phyloP scores from a whole-genome alignment of 169 alveolate genomes.

The Eimeria sp. region DNA sequence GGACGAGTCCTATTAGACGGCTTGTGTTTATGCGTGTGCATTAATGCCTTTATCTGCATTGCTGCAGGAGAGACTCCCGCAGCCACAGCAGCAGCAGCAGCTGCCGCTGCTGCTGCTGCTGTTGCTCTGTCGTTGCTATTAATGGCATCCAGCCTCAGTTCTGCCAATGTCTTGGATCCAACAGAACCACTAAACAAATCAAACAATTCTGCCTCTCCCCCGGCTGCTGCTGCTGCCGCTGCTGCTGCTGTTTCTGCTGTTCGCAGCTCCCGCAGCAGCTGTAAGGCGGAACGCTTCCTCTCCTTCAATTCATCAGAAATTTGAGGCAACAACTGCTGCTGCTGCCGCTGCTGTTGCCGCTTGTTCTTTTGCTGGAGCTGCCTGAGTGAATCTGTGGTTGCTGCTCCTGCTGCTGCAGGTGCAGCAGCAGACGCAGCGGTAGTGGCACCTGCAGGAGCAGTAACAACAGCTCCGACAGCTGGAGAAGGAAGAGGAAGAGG shows the following conservation, averaged over 20 bases:
- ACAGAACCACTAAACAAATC: background rate
- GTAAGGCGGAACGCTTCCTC: background rate
- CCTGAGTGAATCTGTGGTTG: background rate
- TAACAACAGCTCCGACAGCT: background rate
- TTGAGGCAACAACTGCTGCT: background rate
- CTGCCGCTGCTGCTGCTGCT: conserved; percentile 5
- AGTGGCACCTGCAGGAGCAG: background rate
- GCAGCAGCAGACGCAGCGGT: background rate
- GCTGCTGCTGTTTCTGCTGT: conserved; percentile 29
- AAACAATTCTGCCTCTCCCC: background rate
- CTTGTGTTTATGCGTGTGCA: too few species aligned
- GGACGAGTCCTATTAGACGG: too few species aligned
- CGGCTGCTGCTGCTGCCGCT: conserved; percentile 37
- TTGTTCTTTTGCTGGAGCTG: background rate
- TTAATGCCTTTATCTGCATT: background rate
- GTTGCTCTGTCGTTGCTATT: background rate
- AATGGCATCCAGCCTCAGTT: background rate
- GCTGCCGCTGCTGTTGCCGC: background rate
- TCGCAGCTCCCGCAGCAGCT: background rate
- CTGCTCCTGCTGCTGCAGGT: background rate
- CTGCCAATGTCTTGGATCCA: background rate
- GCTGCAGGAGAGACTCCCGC: background rate
- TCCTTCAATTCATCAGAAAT: background rate
- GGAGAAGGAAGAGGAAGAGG: background rate
- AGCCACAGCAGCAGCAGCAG: background rate